Evolutionary conservation across 2,329 filamentous ascomycete genomes (phyloP).

Genomic region (Stemphylium vesicarium): DNA sequence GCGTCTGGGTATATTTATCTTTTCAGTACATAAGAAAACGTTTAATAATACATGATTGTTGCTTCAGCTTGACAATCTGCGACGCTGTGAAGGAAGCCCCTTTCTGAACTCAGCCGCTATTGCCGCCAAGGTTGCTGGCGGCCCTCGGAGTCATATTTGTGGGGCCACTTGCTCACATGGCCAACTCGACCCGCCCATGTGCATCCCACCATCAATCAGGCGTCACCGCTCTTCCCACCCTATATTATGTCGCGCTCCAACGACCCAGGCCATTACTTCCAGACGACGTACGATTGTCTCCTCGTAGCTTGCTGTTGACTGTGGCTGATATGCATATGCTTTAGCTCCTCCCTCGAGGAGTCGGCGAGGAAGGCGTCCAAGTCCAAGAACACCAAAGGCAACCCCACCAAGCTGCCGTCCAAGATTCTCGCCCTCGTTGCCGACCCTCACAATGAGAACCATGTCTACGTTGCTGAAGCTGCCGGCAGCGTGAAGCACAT

Average conservation of each 20-base stretch:
- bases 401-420: slow-evolving; percentile 78
- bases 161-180: slow-evolving; percentile 15
- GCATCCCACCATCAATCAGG: background rate
- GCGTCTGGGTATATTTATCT: slow-evolving; percentile 3
- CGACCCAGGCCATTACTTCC: slow-evolving; percentile 85
- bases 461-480: slow-evolving; percentile 84
- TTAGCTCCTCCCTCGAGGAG: slow-evolving; percentile 58
- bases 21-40: slow-evolving; percentile 7
- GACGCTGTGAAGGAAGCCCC: background rate
- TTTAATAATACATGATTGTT: slow-evolving; percentile 10
- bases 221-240: slow-evolving; percentile 16
- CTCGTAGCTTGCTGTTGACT: background rate
- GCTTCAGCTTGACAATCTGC: background rate
- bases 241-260: slow-evolving; percentile 49
- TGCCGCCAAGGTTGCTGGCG: background rate
- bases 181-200: slow-evolving; percentile 7
- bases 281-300: slow-evolving; percentile 75
- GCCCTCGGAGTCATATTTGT: slow-evolving; percentile 9
- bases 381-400: slow-evolving; percentile 81
- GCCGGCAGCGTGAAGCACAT: slow-evolving; percentile 79
- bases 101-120: background rate
- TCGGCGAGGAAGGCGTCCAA: slow-evolving; percentile 71
- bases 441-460: slow-evolving; percentile 68
- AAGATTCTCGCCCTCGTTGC: slow-evolving; percentile 79
- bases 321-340: slow-evolving; percentile 31